Base-by-base conservation (phyloP, 2,329 filamentous ascomycete species). In the Lanzia echinophila region DNA sequence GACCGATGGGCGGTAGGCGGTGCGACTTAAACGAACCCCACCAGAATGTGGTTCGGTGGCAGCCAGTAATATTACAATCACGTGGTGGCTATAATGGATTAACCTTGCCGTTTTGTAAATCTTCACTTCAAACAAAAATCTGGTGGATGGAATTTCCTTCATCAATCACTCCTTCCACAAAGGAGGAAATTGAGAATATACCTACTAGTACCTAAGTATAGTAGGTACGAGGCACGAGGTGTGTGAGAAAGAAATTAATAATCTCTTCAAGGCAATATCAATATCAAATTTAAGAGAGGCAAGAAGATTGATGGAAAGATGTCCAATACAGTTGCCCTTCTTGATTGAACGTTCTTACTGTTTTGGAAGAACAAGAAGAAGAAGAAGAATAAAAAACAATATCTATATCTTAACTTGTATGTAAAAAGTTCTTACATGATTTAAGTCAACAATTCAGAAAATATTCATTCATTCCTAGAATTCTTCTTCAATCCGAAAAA, bases 1-100 rank as follows among this genome's bases (percentile, higher is more conserved):
- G 56, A 61, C 54, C 54, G 53, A 54, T 57, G 19, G 50, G 42
- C 50, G 51, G 44, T 57, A 17, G 50, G 42, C 50, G 51, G 44
- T 46, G 38, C 50, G 42, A 28, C 52, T 39, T 47, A 46, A 55
- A 51, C 41, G 48, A 59, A 57, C 49, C 50, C 47, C 49, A 46
- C 44, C 49, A 53, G 42, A 31, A 33, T 36, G 24, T 28, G 24
- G 20, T 13, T 32, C 33, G 28, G 17, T 12, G 33, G n/a, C 43
- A 53, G 33, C 50, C 50, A 53, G n/a, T 53, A 17, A 36, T 17
- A 22, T 41, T 24, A 1, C 12, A 20, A 32, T 53, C 50, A 53
- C 50, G 50, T 53, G 50, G 50, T 53, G 50, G 24, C 24, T 28
- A 28, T 28, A 4, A 28, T 28, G 4, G 24, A 28, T 28, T 28